Base-by-base conservation (phyloP, 176 grass and related monocot species). In the Themeda triandra region DNA sequence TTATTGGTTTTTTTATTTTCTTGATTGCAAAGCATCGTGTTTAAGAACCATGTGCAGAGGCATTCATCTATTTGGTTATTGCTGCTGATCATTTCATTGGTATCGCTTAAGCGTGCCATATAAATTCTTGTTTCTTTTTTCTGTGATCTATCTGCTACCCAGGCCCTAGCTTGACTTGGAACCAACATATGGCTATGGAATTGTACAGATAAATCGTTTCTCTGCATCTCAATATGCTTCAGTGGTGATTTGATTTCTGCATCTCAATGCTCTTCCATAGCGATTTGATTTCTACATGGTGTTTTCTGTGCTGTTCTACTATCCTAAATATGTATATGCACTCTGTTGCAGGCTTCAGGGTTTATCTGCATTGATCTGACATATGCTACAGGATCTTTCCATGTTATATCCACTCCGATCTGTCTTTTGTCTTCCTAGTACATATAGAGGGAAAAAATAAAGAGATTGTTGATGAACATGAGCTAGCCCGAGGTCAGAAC, bases 1-100 rank as follows among this genome's bases (percentile, higher is more conserved):
- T 64, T 63, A 17, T 78, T 73, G 78, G 15, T 64, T 63, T 66
- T 14, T 27, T 42, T 77, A 18, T 83, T 63, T 56, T 59, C 56
- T 8, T 27, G 10, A 45, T 24, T 5, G 1, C 6, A 35, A 51
- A 83, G 66, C 12, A 33, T 31, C 33, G 29, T 35, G 2, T 75
- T 29, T 33, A 32, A 53, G 29, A 13, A 75, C 23, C 2, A 24
- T 56, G 48, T 56, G 46, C 28, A 1, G 19, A 76, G 49, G 21
- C 13, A 17, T 49, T 72, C 2, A 19, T 66, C 56, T 31, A 54
- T 35, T 48, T 71, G 49, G 35, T 56, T 69, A 15, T 41, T 54
- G 6, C 11, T 42, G 7, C 29, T 45, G 36, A 66, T 88, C 10
- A 30, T 69, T 75, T 36, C 23, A 51, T 3, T 3, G 13, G 17